Conservation (phyloP, 192 early-diverging fungal genomes). For the Helicostylum pulchrum region DNA sequence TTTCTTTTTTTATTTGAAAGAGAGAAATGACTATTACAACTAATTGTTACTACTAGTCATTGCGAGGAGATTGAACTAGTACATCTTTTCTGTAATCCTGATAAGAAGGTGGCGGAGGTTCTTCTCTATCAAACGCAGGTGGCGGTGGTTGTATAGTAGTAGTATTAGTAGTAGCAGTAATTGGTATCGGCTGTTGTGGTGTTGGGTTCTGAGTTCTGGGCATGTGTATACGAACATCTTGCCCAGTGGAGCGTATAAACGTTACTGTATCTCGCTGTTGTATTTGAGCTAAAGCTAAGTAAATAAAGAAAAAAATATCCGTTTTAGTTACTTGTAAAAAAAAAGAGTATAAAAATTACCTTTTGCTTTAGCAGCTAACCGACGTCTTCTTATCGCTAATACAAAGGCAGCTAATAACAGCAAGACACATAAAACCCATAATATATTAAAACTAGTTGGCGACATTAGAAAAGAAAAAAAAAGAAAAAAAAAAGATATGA, state of each 20-base stretch:
- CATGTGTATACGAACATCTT: too few species aligned
- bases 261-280: too few species aligned
- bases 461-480: not conserved
- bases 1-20: not conserved
- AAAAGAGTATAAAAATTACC: too few species aligned
- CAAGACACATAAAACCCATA: too few species aligned
- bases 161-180: too few species aligned
- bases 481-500: not conserved
- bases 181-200: not conserved
- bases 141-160: not conserved
- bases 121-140: conserved; percentile 18
- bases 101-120: conserved; percentile 32
- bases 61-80: conserved; percentile 1
- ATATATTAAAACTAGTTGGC: not conserved
- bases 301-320: too few species aligned
- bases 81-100: conserved; percentile 32
- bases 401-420: too few species aligned
- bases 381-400: too few species aligned
- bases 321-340: too few species aligned
- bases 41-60: not conserved
- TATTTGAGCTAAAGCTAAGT: too few species aligned
- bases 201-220: not conserved
- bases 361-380: too few species aligned
- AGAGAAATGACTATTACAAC: not conserved
- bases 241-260: too few species aligned